Evolutionary conservation across 805 yeast species (phyloP).

Genomic region (Saturnispora quitensis): DNA sequence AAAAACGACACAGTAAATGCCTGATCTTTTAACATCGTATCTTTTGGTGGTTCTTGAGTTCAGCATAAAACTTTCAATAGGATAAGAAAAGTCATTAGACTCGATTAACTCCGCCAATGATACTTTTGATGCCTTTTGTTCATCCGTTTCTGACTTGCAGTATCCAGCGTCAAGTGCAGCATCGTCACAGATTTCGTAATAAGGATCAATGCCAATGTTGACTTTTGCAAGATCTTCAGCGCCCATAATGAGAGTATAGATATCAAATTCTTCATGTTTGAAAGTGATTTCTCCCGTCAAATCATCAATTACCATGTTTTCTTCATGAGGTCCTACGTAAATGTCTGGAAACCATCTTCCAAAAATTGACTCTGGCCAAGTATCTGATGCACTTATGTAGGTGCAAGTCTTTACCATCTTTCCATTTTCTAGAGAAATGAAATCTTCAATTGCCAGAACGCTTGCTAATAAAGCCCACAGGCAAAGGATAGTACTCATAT

Average conservation of each 20-base stretch:
- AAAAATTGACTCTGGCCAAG: constrained; percentile 1
- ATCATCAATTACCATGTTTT: background rate
- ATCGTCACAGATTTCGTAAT: constrained; percentile 27
- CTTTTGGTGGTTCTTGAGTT: constrained; percentile 6
- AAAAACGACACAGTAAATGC: constrained; percentile 24
- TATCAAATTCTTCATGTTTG: constrained; percentile 1
- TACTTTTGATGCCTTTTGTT: constrained; percentile 7
- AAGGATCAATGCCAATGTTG: constrained; percentile 18
- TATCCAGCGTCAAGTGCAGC: constrained; percentile 15
- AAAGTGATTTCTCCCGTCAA: background rate
- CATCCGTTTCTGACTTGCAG: constrained; percentile 18
- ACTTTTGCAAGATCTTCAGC: constrained; percentile 20
- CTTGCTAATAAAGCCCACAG: background rate
- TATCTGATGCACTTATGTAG: constrained; percentile 21
- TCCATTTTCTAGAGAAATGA: constrained; percentile 15
- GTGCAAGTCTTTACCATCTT: constrained; percentile 25
- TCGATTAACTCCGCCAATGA: constrained; percentile 17
- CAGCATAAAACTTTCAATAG: constrained; percentile 16
- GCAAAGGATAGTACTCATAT: background rate
- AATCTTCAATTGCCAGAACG: constrained; percentile 10
- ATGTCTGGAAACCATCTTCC: background rate
- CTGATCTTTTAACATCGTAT: constrained; percentile 16
- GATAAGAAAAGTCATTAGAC: constrained; percentile 8
- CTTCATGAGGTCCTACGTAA: background rate
- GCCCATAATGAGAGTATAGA: constrained; percentile 20